Conservation (phyloP, 345 rosid species). For the Gossypium thurberi region DNA sequence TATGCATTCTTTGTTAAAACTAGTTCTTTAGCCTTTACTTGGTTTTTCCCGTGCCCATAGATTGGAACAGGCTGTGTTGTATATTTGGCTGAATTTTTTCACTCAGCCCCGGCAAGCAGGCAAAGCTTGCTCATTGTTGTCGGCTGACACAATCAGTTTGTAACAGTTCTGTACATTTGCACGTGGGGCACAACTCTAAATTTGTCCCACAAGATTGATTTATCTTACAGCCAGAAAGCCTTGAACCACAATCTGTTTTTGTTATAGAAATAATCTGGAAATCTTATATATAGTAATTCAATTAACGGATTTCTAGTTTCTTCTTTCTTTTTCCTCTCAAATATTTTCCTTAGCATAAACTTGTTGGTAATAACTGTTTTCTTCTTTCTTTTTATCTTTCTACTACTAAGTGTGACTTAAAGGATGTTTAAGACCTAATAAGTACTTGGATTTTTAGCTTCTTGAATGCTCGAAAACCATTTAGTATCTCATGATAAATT, state of each 20-base stretch:
- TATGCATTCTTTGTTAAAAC: background rate
- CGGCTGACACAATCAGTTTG: constrained; percentile 30
- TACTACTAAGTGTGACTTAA: background rate
- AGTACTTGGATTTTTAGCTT: background rate
- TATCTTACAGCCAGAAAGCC: no score
- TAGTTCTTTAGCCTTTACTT: background rate
- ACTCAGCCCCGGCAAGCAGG: constrained; percentile 72
- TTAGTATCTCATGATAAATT: background rate
- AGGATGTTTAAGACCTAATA: background rate
- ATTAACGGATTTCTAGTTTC: no score
- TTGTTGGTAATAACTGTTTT: no score
- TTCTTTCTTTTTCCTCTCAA: no score
- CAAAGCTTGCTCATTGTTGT: constrained; percentile 71
- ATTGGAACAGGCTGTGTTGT: background rate
- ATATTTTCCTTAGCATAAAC: no score
- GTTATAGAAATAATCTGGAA: no score
- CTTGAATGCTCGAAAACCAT: background rate
- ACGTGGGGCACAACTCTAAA: background rate
- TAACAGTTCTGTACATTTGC: background rate
- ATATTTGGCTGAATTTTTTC: constrained; percentile 68
- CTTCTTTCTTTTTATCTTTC: no score
- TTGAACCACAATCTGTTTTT: no score
- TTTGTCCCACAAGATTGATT: background rate
- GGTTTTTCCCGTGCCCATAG: constrained; percentile 31
- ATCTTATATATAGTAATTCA: no score